A percentile compares a stretch with the other conserved stretches of the same genome.
Conservation (phyloP, 108 stramenopile species). For the Nitzschia sp. region DNA sequence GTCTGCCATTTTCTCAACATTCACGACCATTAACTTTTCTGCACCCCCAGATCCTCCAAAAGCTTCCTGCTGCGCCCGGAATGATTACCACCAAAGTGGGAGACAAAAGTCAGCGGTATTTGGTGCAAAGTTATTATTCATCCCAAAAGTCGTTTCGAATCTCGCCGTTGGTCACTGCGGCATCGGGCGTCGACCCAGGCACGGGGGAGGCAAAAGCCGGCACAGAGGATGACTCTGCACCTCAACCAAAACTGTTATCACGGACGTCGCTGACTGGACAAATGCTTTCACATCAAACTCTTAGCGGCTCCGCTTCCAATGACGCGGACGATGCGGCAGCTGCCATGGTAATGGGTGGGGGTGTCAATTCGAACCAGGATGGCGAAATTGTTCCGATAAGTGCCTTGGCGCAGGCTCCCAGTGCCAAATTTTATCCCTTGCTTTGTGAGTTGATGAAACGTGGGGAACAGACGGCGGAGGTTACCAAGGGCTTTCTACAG, state of each 20-base stretch:
- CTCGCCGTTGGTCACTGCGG: constrained; percentile 12
- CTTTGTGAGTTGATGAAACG: constrained; percentile 62
- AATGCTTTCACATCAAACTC: constrained; percentile 16
- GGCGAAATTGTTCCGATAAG: constrained; percentile 16
- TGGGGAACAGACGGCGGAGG: constrained; percentile 46
- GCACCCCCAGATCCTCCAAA: constrained; percentile 43
- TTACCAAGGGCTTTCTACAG: constrained; percentile 38
- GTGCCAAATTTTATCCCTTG: constrained; percentile 81
- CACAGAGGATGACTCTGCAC: background rate
- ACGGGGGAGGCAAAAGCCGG: constrained; percentile 6
- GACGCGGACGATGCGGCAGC: background rate
- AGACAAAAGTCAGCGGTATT: constrained; percentile 27
- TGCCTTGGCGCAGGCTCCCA: constrained; percentile 36
- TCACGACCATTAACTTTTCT: too few species aligned
- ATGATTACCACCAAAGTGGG: constrained; percentile 50
- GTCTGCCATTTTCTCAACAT: background rate
- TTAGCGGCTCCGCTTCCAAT: background rate
- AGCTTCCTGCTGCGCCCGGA: constrained; percentile 68
- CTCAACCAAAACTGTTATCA: constrained; percentile 21
- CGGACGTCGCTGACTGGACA: constrained; percentile 27
- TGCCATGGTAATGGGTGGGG: background rate
- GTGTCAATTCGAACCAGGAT: constrained; percentile 13
- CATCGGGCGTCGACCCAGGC: constrained; percentile 1
- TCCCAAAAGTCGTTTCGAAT: constrained; percentile 22
- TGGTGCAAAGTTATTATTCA: constrained; percentile 35